These are phyloP conservation scores for Microsporum ferrugineum DNA, from an alignment of 2,329 filamentous ascomycete species.

Conservation along the genomic window DNA sequence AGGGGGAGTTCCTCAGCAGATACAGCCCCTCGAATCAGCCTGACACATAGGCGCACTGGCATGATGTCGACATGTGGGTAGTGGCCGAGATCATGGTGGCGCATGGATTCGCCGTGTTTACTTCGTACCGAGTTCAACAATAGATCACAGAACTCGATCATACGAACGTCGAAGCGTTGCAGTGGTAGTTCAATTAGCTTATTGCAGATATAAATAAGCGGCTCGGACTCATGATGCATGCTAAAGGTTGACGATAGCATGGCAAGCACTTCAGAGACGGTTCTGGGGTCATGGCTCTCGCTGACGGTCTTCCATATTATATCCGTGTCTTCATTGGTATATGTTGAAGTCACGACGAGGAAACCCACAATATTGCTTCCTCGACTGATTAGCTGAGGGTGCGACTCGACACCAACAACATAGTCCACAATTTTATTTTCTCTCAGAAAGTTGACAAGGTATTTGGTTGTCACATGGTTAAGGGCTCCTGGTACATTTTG, in stretches of 20 bases:
- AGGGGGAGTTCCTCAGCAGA: slow-evolving; percentile 43
- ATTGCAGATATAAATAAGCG: slow-evolving; percentile 54
- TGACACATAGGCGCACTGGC: slow-evolving; percentile 48
- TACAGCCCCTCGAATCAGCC: slow-evolving; percentile 61
- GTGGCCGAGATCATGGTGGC: slow-evolving; percentile 16
- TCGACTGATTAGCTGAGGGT: slow-evolving; percentile 75
- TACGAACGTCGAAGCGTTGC: slow-evolving; percentile 48
- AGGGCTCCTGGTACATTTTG: slow-evolving; percentile 33
- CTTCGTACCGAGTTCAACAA: slow-evolving; percentile 42
- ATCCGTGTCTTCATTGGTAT: slow-evolving; percentile 60
- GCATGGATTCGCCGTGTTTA: slow-evolving; percentile 30
- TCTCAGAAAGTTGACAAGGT: slow-evolving; percentile 58
- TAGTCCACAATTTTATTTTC: slow-evolving; percentile 67
- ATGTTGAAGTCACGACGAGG: slow-evolving; percentile 65
- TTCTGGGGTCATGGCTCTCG: slow-evolving; percentile 69
- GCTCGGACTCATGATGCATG: slow-evolving; percentile 34
- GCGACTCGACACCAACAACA: slow-evolving; percentile 79
- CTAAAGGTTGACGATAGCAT: slow-evolving; percentile 47
- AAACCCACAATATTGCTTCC: slow-evolving; percentile 80
- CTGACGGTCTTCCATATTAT: slow-evolving; percentile 73
- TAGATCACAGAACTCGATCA: slow-evolving; percentile 51
- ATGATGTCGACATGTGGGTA: slow-evolving; percentile 26
- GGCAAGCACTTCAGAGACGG: slow-evolving; percentile 65
- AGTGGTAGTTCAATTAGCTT: slow-evolving; percentile 58
- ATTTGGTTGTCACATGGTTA: slow-evolving; percentile 48